phyloP scores from a whole-genome alignment of 805 yeast genomes.

The Candida rishiriensis region DNA sequence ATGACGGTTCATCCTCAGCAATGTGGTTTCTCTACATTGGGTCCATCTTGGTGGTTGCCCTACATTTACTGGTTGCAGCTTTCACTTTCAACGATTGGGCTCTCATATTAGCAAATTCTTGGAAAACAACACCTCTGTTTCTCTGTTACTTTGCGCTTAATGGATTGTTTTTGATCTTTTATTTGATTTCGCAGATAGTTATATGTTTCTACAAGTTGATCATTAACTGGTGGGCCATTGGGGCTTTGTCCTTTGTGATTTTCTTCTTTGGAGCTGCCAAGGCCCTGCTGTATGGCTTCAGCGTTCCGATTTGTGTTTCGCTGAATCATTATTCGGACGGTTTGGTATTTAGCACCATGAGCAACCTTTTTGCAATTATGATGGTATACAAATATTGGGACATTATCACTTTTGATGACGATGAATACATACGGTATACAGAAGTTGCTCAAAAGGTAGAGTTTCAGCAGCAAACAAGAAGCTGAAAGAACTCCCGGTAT shows the following conservation, averaged over 20 bases:
- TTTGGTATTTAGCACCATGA: conserved; percentile 72
- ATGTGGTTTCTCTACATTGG: conserved; percentile 51
- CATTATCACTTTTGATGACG: conserved; percentile 89
- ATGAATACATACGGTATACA: conserved; percentile 59
- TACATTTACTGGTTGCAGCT: conserved; percentile 63
- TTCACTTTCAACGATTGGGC: conserved; percentile 72
- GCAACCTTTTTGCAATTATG: conserved; percentile 81
- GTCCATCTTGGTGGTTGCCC: conserved; percentile 53
- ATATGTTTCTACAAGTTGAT: conserved; percentile 64
- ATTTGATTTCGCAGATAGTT: conserved; percentile 62
- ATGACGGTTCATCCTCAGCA: conserved; percentile 77
- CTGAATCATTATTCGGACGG: conserved; percentile 90
- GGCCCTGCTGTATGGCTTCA: conserved; percentile 65
- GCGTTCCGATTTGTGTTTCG: conserved; percentile 58
- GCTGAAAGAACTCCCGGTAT: conserved; percentile 10
- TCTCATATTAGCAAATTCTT: conserved; percentile 36
- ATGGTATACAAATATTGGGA: conserved; percentile 98
- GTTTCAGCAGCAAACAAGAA: too few relatives aligned
- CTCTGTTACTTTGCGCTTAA: conserved; percentile 68
- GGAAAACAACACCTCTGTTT: conserved; percentile 64
- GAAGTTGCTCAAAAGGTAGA: conserved; percentile 7
- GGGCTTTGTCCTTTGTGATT: conserved; percentile 69
- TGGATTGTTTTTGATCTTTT: conserved; percentile 57
- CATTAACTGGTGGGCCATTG: conserved; percentile 78
- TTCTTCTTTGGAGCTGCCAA: conserved; percentile 82